phyloP scores from a whole-genome alignment of 768 basidiomycete genomes.

The Pleurotus salmoneostramineus region DNA sequence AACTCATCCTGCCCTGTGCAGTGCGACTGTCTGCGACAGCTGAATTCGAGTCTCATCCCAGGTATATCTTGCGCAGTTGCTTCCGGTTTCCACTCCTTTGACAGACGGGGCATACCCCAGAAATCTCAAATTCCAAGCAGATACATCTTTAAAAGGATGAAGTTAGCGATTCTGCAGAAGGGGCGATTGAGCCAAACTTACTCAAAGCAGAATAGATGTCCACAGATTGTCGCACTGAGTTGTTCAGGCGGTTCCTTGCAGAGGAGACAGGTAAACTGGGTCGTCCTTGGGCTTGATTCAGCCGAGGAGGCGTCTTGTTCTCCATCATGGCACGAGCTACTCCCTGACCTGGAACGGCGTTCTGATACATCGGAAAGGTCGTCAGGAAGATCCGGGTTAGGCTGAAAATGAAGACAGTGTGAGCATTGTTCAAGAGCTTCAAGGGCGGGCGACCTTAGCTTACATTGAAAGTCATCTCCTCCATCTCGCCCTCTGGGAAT shows the following conservation, averaged over 20 bases:
- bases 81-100: neutral
- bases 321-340: neutral
- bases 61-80: slow-evolving; percentile 3
- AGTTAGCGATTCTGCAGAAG: neutral
- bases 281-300: neutral
- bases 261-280: neutral
- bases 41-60: neutral
- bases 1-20: no score
- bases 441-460: no score
- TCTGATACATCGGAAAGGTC: slow-evolving; percentile 1
- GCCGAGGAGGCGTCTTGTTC: neutral
- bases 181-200: neutral
- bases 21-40: no score
- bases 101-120: slow-evolving; percentile 2
- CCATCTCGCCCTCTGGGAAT: neutral
- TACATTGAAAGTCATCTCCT: slow-evolving; percentile 4
- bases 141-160: neutral
- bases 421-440: no score
- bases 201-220: slow-evolving; percentile 6
- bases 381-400: slow-evolving; percentile 4
- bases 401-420: no score
- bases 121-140: slow-evolving; percentile 3
- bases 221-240: slow-evolving; percentile 1
- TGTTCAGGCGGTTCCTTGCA: neutral
- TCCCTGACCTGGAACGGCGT: neutral